Percentiles rank a stretch among this genome's conserved stretches.
phyloP scores from a whole-genome alignment of 345 rosid genomes.

The Murraya koenigii region DNA sequence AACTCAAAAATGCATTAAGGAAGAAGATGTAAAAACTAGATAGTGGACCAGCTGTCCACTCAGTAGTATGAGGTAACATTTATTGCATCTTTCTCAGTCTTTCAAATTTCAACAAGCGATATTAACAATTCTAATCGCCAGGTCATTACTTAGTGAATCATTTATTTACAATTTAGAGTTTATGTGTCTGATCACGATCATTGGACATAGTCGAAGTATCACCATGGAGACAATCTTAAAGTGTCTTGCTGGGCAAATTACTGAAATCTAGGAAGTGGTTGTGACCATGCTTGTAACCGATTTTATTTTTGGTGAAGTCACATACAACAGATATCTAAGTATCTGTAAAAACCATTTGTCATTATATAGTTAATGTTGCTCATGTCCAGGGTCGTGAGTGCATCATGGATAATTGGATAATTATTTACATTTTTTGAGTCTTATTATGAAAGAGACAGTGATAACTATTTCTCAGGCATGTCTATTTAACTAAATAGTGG shows the following conservation, averaged over 20 bases:
- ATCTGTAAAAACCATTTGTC: background rate
- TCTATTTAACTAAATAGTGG: background rate
- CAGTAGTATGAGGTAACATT: slow-evolving; percentile 56
- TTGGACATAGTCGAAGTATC: background rate
- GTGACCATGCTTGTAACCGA: background rate
- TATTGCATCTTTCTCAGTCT: background rate
- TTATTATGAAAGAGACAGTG: background rate
- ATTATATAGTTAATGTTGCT: background rate
- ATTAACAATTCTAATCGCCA: background rate
- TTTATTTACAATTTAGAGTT: background rate
- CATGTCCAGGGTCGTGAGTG: background rate
- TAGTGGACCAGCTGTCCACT: no score
- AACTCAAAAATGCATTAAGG: no score
- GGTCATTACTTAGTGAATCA: background rate
- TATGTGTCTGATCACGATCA: background rate
- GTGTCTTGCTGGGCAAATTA: background rate
- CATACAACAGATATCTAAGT: background rate
- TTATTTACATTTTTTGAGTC: background rate
- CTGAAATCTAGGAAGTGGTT: background rate
- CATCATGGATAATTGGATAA: background rate
- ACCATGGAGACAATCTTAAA: background rate
- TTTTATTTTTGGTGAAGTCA: background rate
- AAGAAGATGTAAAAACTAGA: no score
- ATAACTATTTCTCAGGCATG: background rate
- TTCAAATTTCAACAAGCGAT: background rate